Conservation (phyloP, 345 rosid species). For the Heritiera littoralis region DNA sequence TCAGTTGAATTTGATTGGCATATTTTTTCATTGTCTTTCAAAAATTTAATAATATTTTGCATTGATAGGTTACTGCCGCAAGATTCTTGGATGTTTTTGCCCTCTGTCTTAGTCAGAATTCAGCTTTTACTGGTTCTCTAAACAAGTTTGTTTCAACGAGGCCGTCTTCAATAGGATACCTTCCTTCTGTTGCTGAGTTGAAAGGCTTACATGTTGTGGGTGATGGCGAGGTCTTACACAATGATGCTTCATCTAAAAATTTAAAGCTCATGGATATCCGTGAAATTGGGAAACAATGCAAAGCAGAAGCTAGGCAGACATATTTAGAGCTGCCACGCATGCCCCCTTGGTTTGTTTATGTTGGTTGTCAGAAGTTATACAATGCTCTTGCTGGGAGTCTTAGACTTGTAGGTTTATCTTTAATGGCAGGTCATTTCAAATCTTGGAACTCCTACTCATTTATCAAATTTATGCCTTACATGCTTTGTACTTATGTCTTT, state of each 20-base stretch:
- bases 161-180: constrained; percentile 66
- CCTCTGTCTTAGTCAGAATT: constrained; percentile 65
- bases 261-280: constrained; percentile 30
- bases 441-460: constrained; percentile 32
- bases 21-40: neutral
- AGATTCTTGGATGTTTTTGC: constrained; percentile 82
- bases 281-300: constrained; percentile 30
- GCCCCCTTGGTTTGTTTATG: constrained; percentile 87
- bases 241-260: constrained; percentile 39
- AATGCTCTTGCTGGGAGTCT: constrained; percentile 76
- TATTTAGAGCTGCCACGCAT: constrained; percentile 60
- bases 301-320: constrained; percentile 33
- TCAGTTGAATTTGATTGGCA: constrained; percentile 11
- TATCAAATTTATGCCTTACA: constrained; percentile 18
- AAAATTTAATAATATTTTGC: constrained; percentile 13
- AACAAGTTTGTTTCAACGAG: constrained; percentile 61
- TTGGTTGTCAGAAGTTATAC: constrained; percentile 72
- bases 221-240: constrained; percentile 29
- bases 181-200: constrained; percentile 74
- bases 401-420: constrained; percentile 86
- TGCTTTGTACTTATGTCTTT: constrained; percentile 30
- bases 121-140: constrained; percentile 71
- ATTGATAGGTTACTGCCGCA: constrained; percentile 69
- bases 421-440: constrained; percentile 69
- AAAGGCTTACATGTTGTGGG: constrained; percentile 43